Evolutionary conservation across 495 filamentous ascomycete genomes (phyloP), one percentile per base, ranked within the genome.

Genomic region (Aspergillus heteromorphus): DNA sequence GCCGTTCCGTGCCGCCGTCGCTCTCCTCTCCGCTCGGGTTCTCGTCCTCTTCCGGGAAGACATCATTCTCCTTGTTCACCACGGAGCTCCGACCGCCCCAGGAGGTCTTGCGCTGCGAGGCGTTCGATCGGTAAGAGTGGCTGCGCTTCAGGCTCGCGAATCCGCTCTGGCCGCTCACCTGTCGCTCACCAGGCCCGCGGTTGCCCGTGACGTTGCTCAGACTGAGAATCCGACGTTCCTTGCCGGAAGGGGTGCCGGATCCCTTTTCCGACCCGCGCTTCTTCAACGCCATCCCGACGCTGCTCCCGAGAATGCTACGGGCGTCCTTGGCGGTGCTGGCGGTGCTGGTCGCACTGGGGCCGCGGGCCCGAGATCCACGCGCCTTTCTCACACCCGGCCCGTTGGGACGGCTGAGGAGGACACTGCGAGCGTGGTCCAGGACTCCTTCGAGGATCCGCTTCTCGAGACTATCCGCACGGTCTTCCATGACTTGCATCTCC

Each of bases 381-480:
- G 88, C 81, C n/a, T 89, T 80, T 67, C 89, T 91, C 45, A 88
- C 79, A 69, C 79, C 86, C 83, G 89, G 88, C 66, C 68, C 62
- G 56, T 66, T 71, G 29, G 73, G 72, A 16, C 79, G 74, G 14
- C 83, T 81, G 53, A 95, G 83, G 40, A 97, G 80, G 16, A 97
- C 75, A 6, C 87, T 84, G 17, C 91, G 86, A 29, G 93, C 96
- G 62, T 97, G 92, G 63, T 98, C 91, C 56, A 98, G 90, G 36
- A 97, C 89, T 25, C 91, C 90, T 53, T 97, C 92, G 25, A 98
- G 73, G 54, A 98, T 96, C 9, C 92, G 83, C 41, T 92, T 86
- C 73, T 98, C 93, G 1, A 98, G 77, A 20, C 81, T 79, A 58
- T 96, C 89, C 9, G 91, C 92, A 45, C 91, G 84, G 8, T 82